phyloP scores from a whole-genome alignment of 257 asterid genomes.

The Ligustrum vulgare region DNA sequence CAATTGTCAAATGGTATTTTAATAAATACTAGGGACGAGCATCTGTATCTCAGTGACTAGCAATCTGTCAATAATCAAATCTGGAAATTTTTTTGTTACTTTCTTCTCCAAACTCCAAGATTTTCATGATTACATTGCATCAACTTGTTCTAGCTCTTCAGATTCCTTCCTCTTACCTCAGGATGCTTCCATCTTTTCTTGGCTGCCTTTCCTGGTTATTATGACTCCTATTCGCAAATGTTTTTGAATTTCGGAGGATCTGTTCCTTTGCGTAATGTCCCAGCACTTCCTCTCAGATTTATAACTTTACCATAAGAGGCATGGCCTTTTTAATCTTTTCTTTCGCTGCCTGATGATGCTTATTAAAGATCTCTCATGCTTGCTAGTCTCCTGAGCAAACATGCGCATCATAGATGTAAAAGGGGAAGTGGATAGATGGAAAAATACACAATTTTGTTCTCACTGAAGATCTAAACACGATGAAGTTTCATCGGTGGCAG shows the following conservation, averaged over 20 bases:
- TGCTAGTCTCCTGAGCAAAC: not conserved
- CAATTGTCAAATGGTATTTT: not conserved
- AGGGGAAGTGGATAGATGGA: not conserved
- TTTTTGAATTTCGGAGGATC: constrained; percentile 6
- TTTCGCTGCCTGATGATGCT: not conserved
- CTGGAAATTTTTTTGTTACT: not conserved
- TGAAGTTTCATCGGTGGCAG: no score
- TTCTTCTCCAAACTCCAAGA: not conserved
- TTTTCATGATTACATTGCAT: not conserved
- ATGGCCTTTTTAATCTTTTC: not conserved
- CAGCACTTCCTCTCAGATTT: not conserved
- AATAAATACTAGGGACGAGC: not conserved
- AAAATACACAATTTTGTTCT: not conserved
- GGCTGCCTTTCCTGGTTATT: not conserved
- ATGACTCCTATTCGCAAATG: not conserved
- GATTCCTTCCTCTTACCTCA: not conserved
- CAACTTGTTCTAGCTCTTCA: not conserved
- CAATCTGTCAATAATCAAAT: not conserved
- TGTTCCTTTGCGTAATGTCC: not conserved
- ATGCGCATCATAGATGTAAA: not conserved
- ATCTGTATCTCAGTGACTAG: not conserved
- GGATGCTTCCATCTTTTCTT: constrained; percentile 10
- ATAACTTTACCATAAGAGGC: not conserved
- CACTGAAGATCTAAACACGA: no score
- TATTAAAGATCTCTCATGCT: not conserved